These are phyloP conservation scores for Myochromella boudieri DNA, from an alignment of 768 basidiomycete species.

Conservation along the genomic window DNA sequence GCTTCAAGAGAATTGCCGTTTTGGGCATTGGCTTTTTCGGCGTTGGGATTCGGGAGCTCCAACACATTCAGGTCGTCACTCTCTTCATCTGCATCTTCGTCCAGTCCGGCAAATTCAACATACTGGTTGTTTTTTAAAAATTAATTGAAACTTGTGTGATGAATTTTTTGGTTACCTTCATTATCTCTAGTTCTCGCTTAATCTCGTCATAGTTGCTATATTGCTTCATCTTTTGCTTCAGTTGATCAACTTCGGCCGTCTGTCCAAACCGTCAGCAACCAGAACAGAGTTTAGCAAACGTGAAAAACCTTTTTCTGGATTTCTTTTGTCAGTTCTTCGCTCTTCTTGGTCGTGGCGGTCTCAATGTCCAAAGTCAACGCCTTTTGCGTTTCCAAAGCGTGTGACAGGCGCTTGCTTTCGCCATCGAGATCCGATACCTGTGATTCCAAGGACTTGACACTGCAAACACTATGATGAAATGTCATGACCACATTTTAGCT, in stretches of 20 bases:
- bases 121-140: constrained; percentile 50
- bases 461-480: constrained; percentile 25
- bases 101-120: constrained; percentile 92
- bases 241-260: constrained; percentile 63
- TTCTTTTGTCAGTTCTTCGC: constrained; percentile 62
- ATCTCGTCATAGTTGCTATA: constrained; percentile 94
- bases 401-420: constrained; percentile 70
- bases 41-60: constrained; percentile 87
- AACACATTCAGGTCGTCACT: constrained; percentile 40
- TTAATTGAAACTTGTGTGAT: not conserved
- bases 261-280: constrained; percentile 24
- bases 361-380: constrained; percentile 46
- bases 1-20: constrained; percentile 85
- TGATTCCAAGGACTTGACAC: constrained; percentile 69
- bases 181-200: constrained; percentile 96
- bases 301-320: constrained; percentile 49
- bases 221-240: constrained; percentile 68
- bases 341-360: constrained; percentile 43
- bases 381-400: constrained; percentile 64
- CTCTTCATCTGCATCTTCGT: constrained; percentile 68
- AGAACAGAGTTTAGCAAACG: not conserved
- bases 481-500: not conserved
- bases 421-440: constrained; percentile 77
- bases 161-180: constrained; percentile 71
- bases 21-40: constrained; percentile 75